Evolutionary conservation across 2,329 filamentous ascomycete genomes (phyloP).

Genomic region (Paecilomyces sp.): DNA sequence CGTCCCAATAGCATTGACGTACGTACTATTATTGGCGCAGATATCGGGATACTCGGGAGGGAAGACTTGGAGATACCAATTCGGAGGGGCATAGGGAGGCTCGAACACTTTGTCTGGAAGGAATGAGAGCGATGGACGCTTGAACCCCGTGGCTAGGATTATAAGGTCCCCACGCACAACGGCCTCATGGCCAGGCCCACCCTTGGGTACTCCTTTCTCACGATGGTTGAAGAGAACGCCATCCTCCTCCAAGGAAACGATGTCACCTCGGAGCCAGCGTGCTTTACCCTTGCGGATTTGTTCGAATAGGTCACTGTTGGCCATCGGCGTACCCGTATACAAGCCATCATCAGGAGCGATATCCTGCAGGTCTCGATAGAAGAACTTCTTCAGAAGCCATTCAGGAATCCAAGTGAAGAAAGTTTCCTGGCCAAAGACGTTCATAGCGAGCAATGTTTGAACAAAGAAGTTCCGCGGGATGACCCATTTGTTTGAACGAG

Average conservation of each 20-base stretch:
- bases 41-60: slow-evolving; percentile 66
- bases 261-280: slow-evolving; percentile 76
- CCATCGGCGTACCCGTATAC: slow-evolving; percentile 82
- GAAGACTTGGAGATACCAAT: slow-evolving; percentile 86
- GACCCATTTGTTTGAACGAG: slow-evolving; percentile 74
- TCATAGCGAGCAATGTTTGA: slow-evolving; percentile 66
- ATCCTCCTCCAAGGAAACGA: slow-evolving; percentile 55
- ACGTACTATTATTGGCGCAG: slow-evolving; percentile 78
- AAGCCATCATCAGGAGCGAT: slow-evolving; percentile 66
- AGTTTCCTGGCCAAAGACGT: slow-evolving; percentile 73
- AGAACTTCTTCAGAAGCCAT: slow-evolving; percentile 64
- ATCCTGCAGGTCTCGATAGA: slow-evolving; percentile 73
- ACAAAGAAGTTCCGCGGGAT: slow-evolving; percentile 73
- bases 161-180: slow-evolving; percentile 66
- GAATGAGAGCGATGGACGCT: slow-evolving; percentile 66
- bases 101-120: slow-evolving; percentile 66
- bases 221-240: slow-evolving; percentile 68
- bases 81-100: slow-evolving; percentile 68
- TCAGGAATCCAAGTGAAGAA: slow-evolving; percentile 72
- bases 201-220: slow-evolving; percentile 63
- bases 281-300: slow-evolving; percentile 65
- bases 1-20: slow-evolving; percentile 70
- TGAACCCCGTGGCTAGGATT: slow-evolving; percentile 77
- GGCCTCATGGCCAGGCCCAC: slow-evolving; percentile 63
- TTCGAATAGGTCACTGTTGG: slow-evolving; percentile 73